Base-by-base conservation (phyloP, 2,329 filamentous ascomycete species). In the Thelonectria discophora region DNA sequence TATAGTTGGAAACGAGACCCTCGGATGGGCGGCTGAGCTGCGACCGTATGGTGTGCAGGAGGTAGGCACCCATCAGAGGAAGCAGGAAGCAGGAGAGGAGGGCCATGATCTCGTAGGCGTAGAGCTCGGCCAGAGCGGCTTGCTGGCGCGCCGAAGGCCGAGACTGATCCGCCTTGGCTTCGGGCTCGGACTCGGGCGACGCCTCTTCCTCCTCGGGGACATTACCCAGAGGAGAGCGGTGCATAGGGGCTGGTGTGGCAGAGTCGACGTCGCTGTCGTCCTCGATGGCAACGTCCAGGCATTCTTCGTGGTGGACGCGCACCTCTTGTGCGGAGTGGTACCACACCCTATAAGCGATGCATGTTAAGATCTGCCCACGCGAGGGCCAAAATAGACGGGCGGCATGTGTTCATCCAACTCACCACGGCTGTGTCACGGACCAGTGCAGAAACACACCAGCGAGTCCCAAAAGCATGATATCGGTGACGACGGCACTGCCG, bases 351-450 rank as follows among this genome's bases (percentile, higher is more conserved):
- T 47, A 45, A 11, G 13, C 34, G 20, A 30, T 20, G n/a, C 12
- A 21, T 30, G 30, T 57, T 53, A 48, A 48, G 42, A 56, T 48
- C 4, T 37, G 11, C 17, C 15, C 32, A 13, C 40, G 6, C 27
- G 18, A 53, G 37, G 34, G 17, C 34, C 18, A 32, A 47, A 49
- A 53, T 37, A 52, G 40, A 18, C 18, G 15, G n/a, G 45, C 24
- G 27, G 18, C 40, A 55, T 52, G 11, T 32, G 21, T 42, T 48
- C 32, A 32, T 56, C 18, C 40, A 52, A 65, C 85, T 74, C 80
- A 94, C 94, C 94, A 98, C 69, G 94, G 94, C 67, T 95, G 82
- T 58, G 92, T 90, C 45, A 97, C 90, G 50, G 92, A 94, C 92
- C 93, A 97, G 74, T 97, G 94, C 64, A 98, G 81, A 72, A 97